Evolutionary conservation across 768 basidiomycete genomes (phyloP).

Genomic region (Tylopilus balloui): DNA sequence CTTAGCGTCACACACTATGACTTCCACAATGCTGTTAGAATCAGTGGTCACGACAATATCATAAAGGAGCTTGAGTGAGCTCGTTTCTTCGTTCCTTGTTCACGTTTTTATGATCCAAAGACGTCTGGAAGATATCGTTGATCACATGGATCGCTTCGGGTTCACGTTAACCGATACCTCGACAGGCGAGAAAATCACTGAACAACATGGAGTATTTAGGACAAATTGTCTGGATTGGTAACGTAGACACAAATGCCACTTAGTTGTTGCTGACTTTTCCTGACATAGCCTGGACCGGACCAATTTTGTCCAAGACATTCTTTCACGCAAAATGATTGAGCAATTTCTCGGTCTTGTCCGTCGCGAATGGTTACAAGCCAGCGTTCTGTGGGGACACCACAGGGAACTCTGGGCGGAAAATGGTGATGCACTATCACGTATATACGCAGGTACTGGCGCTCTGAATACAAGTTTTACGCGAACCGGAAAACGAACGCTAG

Average conservation of each 20-base stretch:
- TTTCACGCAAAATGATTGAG: slow-evolving; percentile 77
- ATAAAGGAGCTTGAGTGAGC: slow-evolving; percentile 64
- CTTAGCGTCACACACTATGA: slow-evolving; percentile 87
- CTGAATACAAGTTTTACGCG: slow-evolving; percentile 95
- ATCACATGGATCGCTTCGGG: slow-evolving; percentile 73
- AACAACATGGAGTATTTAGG: slow-evolving; percentile 88
- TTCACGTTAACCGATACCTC: slow-evolving; percentile 76
- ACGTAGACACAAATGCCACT: neutral
- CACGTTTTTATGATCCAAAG: slow-evolving; percentile 35
- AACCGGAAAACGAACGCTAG: slow-evolving; percentile 90
- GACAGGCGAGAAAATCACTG: slow-evolving; percentile 69
- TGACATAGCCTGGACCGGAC: slow-evolving; percentile 82
- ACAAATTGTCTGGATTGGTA: slow-evolving; percentile 96
- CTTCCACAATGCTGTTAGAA: slow-evolving; percentile 80
- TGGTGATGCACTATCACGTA: slow-evolving; percentile 86
- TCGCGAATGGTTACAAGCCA: slow-evolving; percentile 68
- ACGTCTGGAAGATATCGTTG: slow-evolving; percentile 52
- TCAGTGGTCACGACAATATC: slow-evolving; percentile 85
- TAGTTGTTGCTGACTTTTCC: slow-evolving; percentile 1
- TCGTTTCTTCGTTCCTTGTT: neutral
- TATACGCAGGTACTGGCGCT: slow-evolving; percentile 92
- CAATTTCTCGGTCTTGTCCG: slow-evolving; percentile 77
- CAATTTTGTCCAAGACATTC: slow-evolving; percentile 94
- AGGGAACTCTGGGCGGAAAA: slow-evolving; percentile 97
- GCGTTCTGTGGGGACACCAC: slow-evolving; percentile 77